Percentiles rank a stretch among this genome's conserved stretches.
phyloP scores from a whole-genome alignment of 495 filamentous ascomycete species.

The Aspergillus panamensis region DNA sequence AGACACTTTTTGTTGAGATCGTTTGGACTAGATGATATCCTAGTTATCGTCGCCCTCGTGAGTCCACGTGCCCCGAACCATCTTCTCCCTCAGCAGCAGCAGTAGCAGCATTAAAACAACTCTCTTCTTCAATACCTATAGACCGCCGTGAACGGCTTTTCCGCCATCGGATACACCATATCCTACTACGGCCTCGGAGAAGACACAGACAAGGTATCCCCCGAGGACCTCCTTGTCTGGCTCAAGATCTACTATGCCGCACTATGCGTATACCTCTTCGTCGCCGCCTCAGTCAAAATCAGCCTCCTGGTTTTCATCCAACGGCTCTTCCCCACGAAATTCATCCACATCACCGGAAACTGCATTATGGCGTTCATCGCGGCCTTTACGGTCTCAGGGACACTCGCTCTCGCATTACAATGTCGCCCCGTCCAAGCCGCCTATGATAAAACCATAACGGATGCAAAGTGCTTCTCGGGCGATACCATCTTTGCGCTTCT shows the following conservation, averaged over 20 bases:
- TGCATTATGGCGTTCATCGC: background rate
- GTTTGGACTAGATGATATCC: constrained; percentile 12
- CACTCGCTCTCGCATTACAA: constrained; percentile 16
- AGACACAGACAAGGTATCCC: no score
- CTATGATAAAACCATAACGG: constrained; percentile 13
- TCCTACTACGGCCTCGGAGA: constrained; percentile 15
- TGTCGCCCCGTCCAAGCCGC: constrained; percentile 15
- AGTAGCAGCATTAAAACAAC: no score
- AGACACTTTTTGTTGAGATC: constrained; percentile 2
- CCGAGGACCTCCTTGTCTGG: constrained; percentile 1
- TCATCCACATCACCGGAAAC: background rate
- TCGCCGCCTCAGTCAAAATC: constrained; percentile 8
- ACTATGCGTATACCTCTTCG: constrained; percentile 9
- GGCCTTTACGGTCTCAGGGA: constrained; percentile 13
- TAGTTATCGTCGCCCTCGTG: constrained; percentile 15
- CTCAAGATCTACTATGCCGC: constrained; percentile 12
- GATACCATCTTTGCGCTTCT: constrained; percentile 12
- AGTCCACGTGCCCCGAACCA: background rate
- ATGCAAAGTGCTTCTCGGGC: constrained; percentile 8
- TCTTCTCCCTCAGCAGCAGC: no score
- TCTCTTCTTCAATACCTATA: no score
- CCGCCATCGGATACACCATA: constrained; percentile 10
- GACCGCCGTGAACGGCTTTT: no score
- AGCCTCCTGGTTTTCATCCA: constrained; percentile 12
- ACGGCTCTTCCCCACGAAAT: constrained; percentile 8